These are phyloP conservation scores for Lycium barbarum DNA, from an alignment of 257 asterid genomes.

Conservation along the genomic window DNA sequence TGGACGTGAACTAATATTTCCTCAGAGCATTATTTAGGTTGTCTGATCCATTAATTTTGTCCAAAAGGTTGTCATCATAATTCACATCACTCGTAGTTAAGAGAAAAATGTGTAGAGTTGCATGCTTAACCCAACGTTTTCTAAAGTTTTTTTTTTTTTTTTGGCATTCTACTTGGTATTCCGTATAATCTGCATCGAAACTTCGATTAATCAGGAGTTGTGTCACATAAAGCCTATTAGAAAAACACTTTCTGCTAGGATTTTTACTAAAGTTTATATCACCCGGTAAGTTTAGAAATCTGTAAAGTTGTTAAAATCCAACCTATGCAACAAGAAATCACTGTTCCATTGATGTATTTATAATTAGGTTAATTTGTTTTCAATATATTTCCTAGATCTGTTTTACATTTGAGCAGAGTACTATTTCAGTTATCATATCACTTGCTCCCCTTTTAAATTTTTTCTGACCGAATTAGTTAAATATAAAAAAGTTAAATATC, in stretches of 20 bases:
- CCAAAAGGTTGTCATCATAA: background rate
- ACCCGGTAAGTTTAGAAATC: background rate
- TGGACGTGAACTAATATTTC: background rate
- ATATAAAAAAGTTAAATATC: too few relatives aligned
- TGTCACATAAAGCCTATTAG: too few relatives aligned
- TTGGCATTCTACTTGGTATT: too few relatives aligned
- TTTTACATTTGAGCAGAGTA: background rate
- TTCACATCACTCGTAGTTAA: background rate
- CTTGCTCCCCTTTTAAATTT: background rate
- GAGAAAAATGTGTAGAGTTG: background rate
- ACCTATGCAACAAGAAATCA: background rate
- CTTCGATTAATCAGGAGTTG: too few relatives aligned
- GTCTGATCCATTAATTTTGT: background rate
- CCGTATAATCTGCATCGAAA: too few relatives aligned
- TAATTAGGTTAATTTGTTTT: background rate
- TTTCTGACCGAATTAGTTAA: too few relatives aligned
- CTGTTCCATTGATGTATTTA: background rate
- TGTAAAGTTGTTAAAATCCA: background rate
- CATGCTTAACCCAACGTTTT: background rate
- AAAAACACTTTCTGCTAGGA: rapidly evolving
- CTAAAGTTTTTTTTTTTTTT: too few relatives aligned
- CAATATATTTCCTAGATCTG: background rate
- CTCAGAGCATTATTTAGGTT: background rate
- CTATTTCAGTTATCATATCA: background rate
- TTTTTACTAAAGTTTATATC: background rate